These are phyloP conservation scores for Macadamia integrifolia DNA, from an alignment of 164 flowering plant genomes.

Conservation along the genomic window DNA sequence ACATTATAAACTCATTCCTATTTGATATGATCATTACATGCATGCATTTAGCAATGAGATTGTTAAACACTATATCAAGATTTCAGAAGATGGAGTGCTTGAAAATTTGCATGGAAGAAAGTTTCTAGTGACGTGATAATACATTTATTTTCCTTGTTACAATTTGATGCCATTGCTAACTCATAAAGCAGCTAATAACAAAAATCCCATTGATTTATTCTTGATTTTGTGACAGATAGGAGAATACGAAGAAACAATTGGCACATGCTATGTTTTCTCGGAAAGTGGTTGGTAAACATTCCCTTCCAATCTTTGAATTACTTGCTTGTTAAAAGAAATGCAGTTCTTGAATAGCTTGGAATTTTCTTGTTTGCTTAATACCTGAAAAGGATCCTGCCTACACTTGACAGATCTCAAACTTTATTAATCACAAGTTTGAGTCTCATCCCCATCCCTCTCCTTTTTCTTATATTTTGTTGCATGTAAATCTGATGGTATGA, in stretches of 20 bases:
- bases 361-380: background rate
- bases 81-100: no score
- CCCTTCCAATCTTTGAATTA: background rate
- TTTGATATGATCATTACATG: background rate
- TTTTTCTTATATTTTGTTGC: background rate
- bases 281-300: constrained; percentile 43
- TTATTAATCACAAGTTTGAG: no score
- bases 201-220: background rate
- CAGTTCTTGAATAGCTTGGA: background rate
- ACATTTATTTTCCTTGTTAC: background rate
- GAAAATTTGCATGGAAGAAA: no score
- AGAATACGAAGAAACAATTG: constrained; percentile 67
- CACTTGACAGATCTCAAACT: no score
- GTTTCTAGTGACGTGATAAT: no score
- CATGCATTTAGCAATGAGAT: background rate
- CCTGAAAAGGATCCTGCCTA: no score
- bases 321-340: background rate
- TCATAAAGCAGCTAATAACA: no score
- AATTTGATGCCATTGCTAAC: no score
- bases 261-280: constrained; percentile 58
- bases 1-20: no score
- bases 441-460: no score
- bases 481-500: background rate
- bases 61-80: background rate
- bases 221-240: constrained; percentile 46